These are phyloP conservation scores for Terfezia claveryi DNA, from an alignment of 495 filamentous ascomycete species.

Conservation along the genomic window DNA sequence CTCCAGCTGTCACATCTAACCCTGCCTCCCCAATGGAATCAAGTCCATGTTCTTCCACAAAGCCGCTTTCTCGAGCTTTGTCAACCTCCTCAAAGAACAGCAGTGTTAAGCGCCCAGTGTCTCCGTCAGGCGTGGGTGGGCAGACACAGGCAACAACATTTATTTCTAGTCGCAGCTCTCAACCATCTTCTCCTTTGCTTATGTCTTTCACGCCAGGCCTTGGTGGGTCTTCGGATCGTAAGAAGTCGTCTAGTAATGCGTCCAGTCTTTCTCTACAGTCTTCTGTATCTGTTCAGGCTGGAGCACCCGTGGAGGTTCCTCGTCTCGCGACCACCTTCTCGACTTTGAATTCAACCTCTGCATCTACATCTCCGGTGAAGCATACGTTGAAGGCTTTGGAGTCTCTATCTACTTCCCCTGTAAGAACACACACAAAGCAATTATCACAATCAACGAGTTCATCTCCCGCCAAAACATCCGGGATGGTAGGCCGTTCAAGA, in stretches of 20 bases:
- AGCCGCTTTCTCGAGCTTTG: constrained; percentile 58
- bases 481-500: constrained; percentile 35
- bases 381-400: constrained; percentile 17
- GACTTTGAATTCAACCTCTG: constrained; percentile 35
- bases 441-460: constrained; percentile 7
- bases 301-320: constrained; percentile 47
- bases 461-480: constrained; percentile 29
- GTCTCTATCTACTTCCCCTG: constrained; percentile 17
- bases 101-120: constrained; percentile 49
- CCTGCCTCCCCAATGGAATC: constrained; percentile 51
- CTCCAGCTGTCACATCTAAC: constrained; percentile 25
- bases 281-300: constrained; percentile 43
- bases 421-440: constrained; percentile 13
- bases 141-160: constrained; percentile 66
- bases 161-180: constrained; percentile 36
- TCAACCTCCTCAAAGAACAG: constrained; percentile 44
- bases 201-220: constrained; percentile 53
- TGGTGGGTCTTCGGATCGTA: constrained; percentile 20
- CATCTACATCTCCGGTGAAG: constrained; percentile 61
- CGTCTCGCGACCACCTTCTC: constrained; percentile 35
- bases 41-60: constrained; percentile 57
- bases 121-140: constrained; percentile 53
- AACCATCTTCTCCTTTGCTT: constrained; percentile 82
- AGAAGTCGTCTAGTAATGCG: constrained; percentile 64
- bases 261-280: constrained; percentile 66